phyloP scores from a whole-genome alignment of 2,329 filamentous ascomycete species.

The Aureobasidium mangrovei region DNA sequence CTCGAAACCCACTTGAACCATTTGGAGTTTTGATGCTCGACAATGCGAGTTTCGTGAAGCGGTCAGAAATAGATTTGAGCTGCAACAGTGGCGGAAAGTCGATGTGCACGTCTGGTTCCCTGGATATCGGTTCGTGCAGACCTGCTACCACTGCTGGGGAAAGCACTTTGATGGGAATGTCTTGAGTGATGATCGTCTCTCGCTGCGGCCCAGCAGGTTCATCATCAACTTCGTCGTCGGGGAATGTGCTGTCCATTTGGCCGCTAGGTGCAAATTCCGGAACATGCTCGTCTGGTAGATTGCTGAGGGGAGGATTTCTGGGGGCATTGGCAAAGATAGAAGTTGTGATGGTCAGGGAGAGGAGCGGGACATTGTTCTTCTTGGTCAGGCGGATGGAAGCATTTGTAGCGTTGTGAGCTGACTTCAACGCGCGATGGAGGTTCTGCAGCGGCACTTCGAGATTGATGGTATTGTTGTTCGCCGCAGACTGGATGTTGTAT shows the following conservation, averaged over 20 bases:
- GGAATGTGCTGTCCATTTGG: neutral
- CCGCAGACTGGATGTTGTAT: conserved; percentile 79
- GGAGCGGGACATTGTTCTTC: conserved; percentile 75
- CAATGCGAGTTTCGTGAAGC: conserved; percentile 77
- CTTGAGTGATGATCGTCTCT: conserved; percentile 88
- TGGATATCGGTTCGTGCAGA: conserved; percentile 85
- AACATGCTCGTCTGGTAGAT: neutral
- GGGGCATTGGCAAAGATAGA: conserved; percentile 45
- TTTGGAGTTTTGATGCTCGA: conserved; percentile 27
- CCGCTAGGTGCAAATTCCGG: neutral
- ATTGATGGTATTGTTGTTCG: conserved; percentile 81
- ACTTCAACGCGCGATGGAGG: conserved; percentile 84
- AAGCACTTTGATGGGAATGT: conserved; percentile 89
- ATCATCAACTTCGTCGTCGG: conserved; percentile 14
- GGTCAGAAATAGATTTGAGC: conserved; percentile 86
- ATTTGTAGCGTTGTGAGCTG: conserved; percentile 69
- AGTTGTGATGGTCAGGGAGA: conserved; percentile 83
- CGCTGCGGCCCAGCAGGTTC: conserved; percentile 50
- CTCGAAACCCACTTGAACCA: conserved; percentile 27
- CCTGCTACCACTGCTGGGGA: conserved; percentile 75
- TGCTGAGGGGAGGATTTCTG: neutral
- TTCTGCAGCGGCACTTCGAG: conserved; percentile 85
- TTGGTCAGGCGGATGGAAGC: conserved; percentile 87
- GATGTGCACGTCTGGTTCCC: conserved; percentile 90
- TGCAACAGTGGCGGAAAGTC: conserved; percentile 78